These are phyloP conservation scores for Parastagonospora avenae DNA, from an alignment of 2,329 filamentous ascomycete species.

Conservation along the genomic window DNA sequence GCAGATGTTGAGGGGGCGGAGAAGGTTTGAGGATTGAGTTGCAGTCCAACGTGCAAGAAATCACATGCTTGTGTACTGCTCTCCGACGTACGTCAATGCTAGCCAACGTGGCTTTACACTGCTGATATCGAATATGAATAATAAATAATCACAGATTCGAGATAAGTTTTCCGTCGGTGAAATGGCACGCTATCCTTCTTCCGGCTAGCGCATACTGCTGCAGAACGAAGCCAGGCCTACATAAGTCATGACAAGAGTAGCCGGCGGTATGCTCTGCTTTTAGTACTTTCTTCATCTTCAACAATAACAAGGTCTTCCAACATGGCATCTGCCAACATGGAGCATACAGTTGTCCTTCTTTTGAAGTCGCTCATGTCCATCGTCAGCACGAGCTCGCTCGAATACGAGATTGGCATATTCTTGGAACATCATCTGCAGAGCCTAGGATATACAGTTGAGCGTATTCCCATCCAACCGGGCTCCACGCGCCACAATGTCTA, in stretches of 20 bases:
- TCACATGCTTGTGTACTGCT: too few relatives aligned
- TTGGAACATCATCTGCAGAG: not conserved
- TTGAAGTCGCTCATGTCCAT: not conserved
- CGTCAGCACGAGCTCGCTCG: not conserved
- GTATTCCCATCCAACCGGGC: not conserved
- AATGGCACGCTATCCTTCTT: not conserved
- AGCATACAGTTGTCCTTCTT: not conserved
- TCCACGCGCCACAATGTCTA: slow-evolving; percentile 1
- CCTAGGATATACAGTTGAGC: not conserved
- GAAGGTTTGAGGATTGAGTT: not conserved
- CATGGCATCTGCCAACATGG: not conserved
- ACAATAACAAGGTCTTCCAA: not conserved
- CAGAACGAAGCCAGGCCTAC: too few relatives aligned
- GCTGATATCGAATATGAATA: not conserved
- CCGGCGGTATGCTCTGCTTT: too few relatives aligned
- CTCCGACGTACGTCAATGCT: too few relatives aligned
- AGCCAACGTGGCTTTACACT: too few relatives aligned
- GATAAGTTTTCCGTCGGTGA: not conserved
- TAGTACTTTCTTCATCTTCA: not conserved
- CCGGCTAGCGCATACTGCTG: not conserved
- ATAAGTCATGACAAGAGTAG: too few relatives aligned
- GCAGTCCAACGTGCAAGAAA: too few relatives aligned
- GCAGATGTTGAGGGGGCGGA: slow-evolving; percentile 14
- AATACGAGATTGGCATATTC: not conserved
- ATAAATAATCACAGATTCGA: not conserved